Base-by-base conservation (phyloP, 768 basidiomycete genomes). In the Leccinum variicolor region DNA sequence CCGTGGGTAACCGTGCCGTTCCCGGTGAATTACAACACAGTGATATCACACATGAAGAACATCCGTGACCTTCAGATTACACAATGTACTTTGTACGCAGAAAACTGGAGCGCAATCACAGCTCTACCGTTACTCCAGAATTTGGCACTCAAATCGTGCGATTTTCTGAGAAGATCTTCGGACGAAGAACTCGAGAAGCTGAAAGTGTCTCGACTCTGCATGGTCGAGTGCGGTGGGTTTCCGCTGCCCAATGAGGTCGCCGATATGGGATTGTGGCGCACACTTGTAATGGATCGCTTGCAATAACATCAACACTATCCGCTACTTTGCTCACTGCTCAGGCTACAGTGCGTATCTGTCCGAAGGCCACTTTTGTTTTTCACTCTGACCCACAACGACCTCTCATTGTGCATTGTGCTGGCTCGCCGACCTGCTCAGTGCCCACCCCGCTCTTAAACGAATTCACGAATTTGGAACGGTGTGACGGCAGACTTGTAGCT, bases 1-100 rank as follows among this genome's bases (percentile, higher is more conserved):
- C n/a, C 9, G 10, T 29, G 28, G 28, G 28, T 9, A 29, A 10
- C 10, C 28, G 9, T 17, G 26, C 23, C 49, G 0, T 60, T 59
- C 19, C 7, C 41, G 11, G 19, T 0, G 2, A 39, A 46, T 25
- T 62, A 49, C 41, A n/a, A 49, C 19, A 4, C 39, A 2, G 64
- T 11, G n/a, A 43, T 43, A 3, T 43, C 41, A n/a, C 41, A 57
- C 47, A 70, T 72, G 69, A 51, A 19, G 3, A 58, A 64, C 41
- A 48, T 70, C 21, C 61, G 10, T 5, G 46, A 47, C 3, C 56
- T 72, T 48, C 13, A 15, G 4, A 62, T 70, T 43, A 43, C 14
- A 1, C 1, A 5, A 2, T 59, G 58, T 14, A 39, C 50, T 34
- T 56, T 71, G 54, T 43, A 58, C 15, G 11, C 23, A 4, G 50